Evolutionary conservation across 1,139 yeast species (phyloP), one percentile per base, ranked within the genome.

Genomic region (Scheffersomyces stambukii): DNA sequence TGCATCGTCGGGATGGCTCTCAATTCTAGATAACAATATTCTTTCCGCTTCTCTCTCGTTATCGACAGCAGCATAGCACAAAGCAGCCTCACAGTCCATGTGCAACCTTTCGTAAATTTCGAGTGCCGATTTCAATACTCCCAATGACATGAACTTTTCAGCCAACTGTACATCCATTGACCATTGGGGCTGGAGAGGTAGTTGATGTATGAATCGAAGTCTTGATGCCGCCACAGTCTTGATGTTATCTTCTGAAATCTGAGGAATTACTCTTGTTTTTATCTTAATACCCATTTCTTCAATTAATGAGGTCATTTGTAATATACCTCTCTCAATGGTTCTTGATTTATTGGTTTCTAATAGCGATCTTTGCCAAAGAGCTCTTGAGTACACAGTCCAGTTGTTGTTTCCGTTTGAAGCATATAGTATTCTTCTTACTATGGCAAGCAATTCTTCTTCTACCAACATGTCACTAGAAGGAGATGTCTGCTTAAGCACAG

Each of bases 261-360:
- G 19, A 4, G 93, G 86, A 25, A 83, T 68, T 30, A 77, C 57
- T 37, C 80, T 68, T 2, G 80, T 60, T 35, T 72, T 67, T 29
- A 84, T 75, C 33, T 78, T 77, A 34, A 81, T 67, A 1, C 94
- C 95, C 24, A 88, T 64, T 51, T 89, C 97, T 49, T 89, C 96
- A 16, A 89, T 91, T 28, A 93, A 64, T 4, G 95, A 80, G 29
- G 91, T 93, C 81, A 93, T 80, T 57, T 93, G 98, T 31, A 91
- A 64, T 9, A 89, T 79, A 30, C 97, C 97, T 54, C 98, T 74
- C 57, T 93, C 98, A 13, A 89, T 80, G 1, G 97, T 89, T 49
- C 84, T 79, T 3, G 95, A 78, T 40, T 79, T 81, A 25, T 69
- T 69, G 0, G 95, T 75, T 53, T 93, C 98, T 24, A 89, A 63